Conservation (phyloP, 1,284 basidiomycete genomes). For the Ganoderma lingzhi region DNA sequence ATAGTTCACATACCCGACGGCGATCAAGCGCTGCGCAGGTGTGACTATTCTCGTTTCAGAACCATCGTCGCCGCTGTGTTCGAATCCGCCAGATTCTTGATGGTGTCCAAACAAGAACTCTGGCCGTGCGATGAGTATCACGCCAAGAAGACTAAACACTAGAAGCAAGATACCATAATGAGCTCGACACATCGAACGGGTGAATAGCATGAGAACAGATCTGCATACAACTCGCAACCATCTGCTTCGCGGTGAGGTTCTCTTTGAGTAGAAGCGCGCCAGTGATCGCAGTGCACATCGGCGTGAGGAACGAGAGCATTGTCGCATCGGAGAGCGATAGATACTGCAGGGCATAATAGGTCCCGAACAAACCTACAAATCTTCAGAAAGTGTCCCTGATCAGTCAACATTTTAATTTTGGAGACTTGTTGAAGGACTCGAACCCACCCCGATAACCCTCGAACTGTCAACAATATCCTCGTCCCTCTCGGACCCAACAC, state of each 20-base stretch:
- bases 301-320: slow-evolving; percentile 78
- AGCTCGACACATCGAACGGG: background rate
- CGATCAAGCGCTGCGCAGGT: slow-evolving; percentile 44
- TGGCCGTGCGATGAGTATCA: slow-evolving; percentile 56
- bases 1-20: slow-evolving; percentile 41
- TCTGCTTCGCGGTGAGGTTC: slow-evolving; percentile 61
- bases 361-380: slow-evolving; percentile 66
- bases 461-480: slow-evolving; percentile 59
- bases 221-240: slow-evolving; percentile 65
- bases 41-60: slow-evolving; percentile 28
- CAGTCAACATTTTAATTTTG: background rate
- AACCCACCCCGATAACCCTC: slow-evolving; percentile 24
- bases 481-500: slow-evolving; percentile 75
- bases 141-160: slow-evolving; percentile 56
- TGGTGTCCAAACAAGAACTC: slow-evolving; percentile 40
- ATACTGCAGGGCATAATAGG: slow-evolving; percentile 72
- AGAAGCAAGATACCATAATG: background rate
- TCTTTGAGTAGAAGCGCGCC: slow-evolving; percentile 78
- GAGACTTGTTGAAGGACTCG: too few species aligned
- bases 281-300: slow-evolving; percentile 69
- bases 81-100: slow-evolving; percentile 13
- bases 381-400: slow-evolving; percentile 37
- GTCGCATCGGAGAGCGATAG: slow-evolving; percentile 74
- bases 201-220: slow-evolving; percentile 41
- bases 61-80: background rate